Evolutionary conservation across 2,329 filamentous ascomycete species (phyloP).

Genomic region (Phoma sp.): DNA sequence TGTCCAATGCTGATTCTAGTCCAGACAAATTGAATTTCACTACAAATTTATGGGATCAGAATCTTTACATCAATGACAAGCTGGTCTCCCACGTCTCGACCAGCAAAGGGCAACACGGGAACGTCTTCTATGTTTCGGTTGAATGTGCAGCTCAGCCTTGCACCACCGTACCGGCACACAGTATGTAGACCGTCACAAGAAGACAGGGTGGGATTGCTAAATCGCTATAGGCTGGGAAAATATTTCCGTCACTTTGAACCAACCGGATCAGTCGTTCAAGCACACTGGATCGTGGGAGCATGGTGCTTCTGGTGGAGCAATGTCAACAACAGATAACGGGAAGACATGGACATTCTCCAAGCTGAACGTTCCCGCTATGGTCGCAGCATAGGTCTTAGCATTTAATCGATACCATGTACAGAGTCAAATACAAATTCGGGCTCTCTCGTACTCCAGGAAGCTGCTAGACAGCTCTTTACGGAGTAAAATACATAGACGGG

Average conservation of each 20-base stretch:
- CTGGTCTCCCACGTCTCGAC: constrained; percentile 29
- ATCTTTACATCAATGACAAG: constrained; percentile 29
- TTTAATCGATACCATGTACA: too few relatives aligned
- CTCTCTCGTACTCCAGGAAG: too few relatives aligned
- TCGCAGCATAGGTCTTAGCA: background rate
- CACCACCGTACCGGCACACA: constrained; percentile 26
- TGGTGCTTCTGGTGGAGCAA: constrained; percentile 21
- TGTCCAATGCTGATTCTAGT: background rate
- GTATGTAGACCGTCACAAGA: constrained; percentile 16
- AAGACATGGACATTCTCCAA: constrained; percentile 27
- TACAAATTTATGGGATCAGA: constrained; percentile 32
- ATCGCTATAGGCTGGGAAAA: constrained; percentile 23
- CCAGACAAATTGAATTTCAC: constrained; percentile 27
- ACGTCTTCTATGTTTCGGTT: constrained; percentile 31
- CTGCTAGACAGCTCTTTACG: too few relatives aligned
- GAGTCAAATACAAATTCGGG: too few relatives aligned
- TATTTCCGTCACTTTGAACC: constrained; percentile 21
- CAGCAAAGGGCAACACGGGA: constrained; percentile 30
- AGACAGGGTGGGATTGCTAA: background rate
- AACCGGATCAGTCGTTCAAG: constrained; percentile 21
- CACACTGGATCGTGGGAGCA: constrained; percentile 23
- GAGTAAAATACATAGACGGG: too few relatives aligned
- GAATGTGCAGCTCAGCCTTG: constrained; percentile 28
- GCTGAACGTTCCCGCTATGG: constrained; percentile 5
- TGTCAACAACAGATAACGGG: constrained; percentile 27